Evolutionary conservation across 2,329 filamentous ascomycete genomes (phyloP).

Genomic region (Thermothelomyces thermophilus): DNA sequence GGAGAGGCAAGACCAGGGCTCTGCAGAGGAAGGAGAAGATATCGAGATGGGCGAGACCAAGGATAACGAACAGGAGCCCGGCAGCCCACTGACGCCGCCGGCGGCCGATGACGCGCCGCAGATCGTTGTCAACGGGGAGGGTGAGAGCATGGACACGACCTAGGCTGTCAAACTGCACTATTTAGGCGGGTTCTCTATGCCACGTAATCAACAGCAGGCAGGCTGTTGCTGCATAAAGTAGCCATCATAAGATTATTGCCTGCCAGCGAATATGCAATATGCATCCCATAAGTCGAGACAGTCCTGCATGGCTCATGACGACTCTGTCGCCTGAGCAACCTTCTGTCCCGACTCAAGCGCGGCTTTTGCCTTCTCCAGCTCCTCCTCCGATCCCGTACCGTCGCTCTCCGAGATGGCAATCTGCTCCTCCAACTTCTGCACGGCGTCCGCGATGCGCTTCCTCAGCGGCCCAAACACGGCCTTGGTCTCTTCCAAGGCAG

Average conservation of each 20-base stretch:
- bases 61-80: slow-evolving; percentile 51
- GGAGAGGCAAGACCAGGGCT: slow-evolving; percentile 22
- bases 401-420: slow-evolving; percentile 57
- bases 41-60: slow-evolving; percentile 40
- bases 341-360: slow-evolving; percentile 45
- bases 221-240: background rate
- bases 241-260: background rate
- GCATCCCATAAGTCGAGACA: background rate
- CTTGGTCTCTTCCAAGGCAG: slow-evolving; percentile 81
- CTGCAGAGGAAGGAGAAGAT: slow-evolving; percentile 20
- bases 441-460: slow-evolving; percentile 62
- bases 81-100: slow-evolving; percentile 29
- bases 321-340: slow-evolving; percentile 19
- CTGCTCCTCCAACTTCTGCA: slow-evolving; percentile 67
- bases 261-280: background rate
- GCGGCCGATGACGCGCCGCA: slow-evolving; percentile 40
- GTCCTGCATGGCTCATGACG: background rate
- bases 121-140: slow-evolving; percentile 44
- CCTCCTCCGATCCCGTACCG: slow-evolving; percentile 38
- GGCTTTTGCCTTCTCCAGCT: slow-evolving; percentile 51
- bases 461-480: slow-evolving; percentile 69
- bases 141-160: slow-evolving; percentile 63
- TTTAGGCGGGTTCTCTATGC: background rate
- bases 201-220: too few species aligned
- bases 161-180: slow-evolving; percentile 14